These are phyloP conservation scores for Metarhizium album DNA, from an alignment of 2,329 filamentous ascomycete genomes.

Conservation along the genomic window DNA sequence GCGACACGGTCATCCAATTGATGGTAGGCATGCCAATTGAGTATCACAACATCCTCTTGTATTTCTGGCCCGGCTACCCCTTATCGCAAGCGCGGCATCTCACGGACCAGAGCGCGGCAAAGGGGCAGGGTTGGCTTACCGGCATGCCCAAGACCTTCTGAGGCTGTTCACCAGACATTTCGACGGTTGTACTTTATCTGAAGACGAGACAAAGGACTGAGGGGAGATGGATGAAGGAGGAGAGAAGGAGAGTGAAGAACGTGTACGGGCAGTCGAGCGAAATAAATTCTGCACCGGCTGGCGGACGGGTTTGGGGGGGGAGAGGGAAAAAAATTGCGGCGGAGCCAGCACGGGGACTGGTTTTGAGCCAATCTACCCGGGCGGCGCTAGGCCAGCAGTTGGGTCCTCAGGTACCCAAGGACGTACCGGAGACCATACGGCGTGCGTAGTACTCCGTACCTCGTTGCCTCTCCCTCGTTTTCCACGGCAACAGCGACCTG, in stretches of 20 bases:
- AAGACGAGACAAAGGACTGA: slow-evolving; percentile 44
- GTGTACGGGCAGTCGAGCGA: slow-evolving; percentile 29
- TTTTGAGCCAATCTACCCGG: slow-evolving; percentile 45
- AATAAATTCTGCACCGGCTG: slow-evolving; percentile 35
- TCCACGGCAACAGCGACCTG: slow-evolving; percentile 21
- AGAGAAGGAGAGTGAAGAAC: slow-evolving; percentile 32
- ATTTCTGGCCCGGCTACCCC: slow-evolving; percentile 8
- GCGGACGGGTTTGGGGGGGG: slow-evolving; percentile 31
- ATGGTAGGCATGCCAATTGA: slow-evolving; percentile 12
- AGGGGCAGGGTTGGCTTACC: slow-evolving; percentile 35
- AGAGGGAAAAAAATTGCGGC: slow-evolving; percentile 40
- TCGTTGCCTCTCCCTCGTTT: slow-evolving; percentile 4
- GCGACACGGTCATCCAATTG: not conserved
- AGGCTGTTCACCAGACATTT: slow-evolving; percentile 44
- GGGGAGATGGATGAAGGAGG: slow-evolving; percentile 44
- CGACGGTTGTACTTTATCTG: slow-evolving; percentile 31
- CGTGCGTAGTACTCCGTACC: no score
- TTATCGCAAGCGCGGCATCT: slow-evolving; percentile 21
- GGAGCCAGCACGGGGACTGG: slow-evolving; percentile 33
- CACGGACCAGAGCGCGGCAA: slow-evolving; percentile 5
- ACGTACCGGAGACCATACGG: not conserved
- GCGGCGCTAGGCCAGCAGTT: slow-evolving; percentile 17
- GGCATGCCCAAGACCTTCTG: slow-evolving; percentile 56
- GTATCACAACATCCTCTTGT: slow-evolving; percentile 1
- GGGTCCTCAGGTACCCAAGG: slow-evolving; percentile 8